Percentiles rank a stretch among this genome's conserved stretches.
Evolutionary conservation across 2,329 filamentous ascomycete species (phyloP).

Genomic region (Zasmidium cellare): DNA sequence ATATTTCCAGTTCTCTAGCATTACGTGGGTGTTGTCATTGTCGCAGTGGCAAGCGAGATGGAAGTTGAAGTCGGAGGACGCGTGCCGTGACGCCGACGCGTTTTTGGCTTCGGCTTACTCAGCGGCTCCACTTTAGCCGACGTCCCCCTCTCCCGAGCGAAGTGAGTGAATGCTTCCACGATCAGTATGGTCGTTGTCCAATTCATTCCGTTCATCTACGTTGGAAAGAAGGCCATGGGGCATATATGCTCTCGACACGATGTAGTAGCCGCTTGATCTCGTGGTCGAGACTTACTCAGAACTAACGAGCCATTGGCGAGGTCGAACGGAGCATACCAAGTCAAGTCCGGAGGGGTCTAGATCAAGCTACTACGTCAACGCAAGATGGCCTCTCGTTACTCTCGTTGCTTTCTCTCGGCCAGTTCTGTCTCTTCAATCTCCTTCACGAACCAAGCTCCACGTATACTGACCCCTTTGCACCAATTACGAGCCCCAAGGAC

Average conservation of each 20-base stretch:
- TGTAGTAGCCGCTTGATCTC: not conserved
- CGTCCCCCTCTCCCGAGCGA: not conserved
- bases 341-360: constrained; percentile 11
- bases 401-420: not conserved
- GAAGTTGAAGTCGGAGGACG: not conserved
- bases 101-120: not conserved
- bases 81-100: not conserved
- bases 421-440: not conserved
- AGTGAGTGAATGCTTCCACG: not conserved
- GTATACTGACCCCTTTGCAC: not conserved
- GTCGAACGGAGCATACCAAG: constrained; percentile 2
- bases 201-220: too few species aligned
- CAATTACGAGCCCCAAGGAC: not conserved
- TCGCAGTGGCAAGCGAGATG: not conserved
- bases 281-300: not conserved
- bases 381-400: not conserved
- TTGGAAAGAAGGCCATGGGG: too few species aligned
- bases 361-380: constrained; percentile 15
- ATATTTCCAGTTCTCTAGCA: constrained; percentile 16
- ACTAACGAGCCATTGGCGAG: not conserved
- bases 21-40: constrained; percentile 3
- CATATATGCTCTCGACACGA: not conserved
- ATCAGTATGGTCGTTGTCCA: not conserved
- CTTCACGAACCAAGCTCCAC: not conserved
- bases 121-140: not conserved